A percentile compares a stretch with the other conserved stretches of the same genome.
Conservation (phyloP, 495 filamentous ascomycete species). For the Parathielavia hyrcaniae region DNA sequence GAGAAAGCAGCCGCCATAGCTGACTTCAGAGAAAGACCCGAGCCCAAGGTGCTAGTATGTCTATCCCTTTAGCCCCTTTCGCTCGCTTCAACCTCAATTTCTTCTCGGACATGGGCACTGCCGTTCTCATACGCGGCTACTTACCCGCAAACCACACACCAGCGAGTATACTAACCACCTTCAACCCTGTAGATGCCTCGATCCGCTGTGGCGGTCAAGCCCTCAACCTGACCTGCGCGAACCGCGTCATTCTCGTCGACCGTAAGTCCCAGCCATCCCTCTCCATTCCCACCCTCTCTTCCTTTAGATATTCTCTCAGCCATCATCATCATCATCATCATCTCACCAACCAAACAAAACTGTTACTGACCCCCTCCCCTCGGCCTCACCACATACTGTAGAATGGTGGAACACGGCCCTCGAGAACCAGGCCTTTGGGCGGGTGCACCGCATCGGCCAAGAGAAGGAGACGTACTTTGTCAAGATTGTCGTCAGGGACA, state of each 20-base stretch:
- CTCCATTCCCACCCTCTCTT: neutral
- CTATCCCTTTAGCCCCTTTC: neutral
- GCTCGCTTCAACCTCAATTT: neutral
- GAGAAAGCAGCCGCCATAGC: neutral
- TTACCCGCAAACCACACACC: neutral
- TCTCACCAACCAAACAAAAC: no score
- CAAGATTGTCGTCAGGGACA: conserved; percentile 1
- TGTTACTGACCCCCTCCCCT: no score
- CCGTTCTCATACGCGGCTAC: neutral
- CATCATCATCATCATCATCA: no score
- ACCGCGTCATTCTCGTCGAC: conserved; percentile 4
- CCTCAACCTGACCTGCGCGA: conserved; percentile 6
- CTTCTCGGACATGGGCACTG: neutral
- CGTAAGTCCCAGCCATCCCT: neutral
- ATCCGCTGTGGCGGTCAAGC: conserved; percentile 8
- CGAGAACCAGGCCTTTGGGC: conserved; percentile 6
- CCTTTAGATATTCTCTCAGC: neutral
- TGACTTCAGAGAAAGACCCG: neutral
- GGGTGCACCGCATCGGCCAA: conserved; percentile 10
- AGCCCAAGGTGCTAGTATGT: conserved; percentile 7
- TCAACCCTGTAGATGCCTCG: neutral
- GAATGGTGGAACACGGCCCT: conserved; percentile 11
- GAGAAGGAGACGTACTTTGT: conserved; percentile 3
- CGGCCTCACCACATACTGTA: neutral
- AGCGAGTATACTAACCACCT: neutral